A percentile compares a stretch with the other conserved stretches of the same genome.
phyloP scores from a whole-genome alignment of 2,329 filamentous ascomycete genomes.

The Mollisia scopiformis region DNA sequence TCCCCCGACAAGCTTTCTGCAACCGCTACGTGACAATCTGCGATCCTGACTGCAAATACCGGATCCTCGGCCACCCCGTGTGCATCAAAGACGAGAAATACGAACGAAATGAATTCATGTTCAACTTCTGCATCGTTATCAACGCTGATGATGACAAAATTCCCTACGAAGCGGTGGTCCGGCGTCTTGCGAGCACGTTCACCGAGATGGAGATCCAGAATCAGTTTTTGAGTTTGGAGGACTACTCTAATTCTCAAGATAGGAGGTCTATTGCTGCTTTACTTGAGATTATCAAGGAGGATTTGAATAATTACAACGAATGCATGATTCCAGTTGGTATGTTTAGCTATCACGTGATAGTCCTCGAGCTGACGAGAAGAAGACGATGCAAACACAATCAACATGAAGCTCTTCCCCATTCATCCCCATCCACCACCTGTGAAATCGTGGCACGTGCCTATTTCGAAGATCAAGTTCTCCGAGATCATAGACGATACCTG shows the following conservation, averaged over 20 bases:
- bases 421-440: conserved; percentile 77
- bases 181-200: conserved; percentile 83
- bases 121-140: conserved; percentile 92
- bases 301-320: conserved; percentile 95
- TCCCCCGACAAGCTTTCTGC: conserved; percentile 93
- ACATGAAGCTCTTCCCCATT: conserved; percentile 92
- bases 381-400: conserved; percentile 94
- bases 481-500: conserved; percentile 69
- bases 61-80: conserved; percentile 85
- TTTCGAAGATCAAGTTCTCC: conserved; percentile 68
- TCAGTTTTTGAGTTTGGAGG: conserved; percentile 70
- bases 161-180: conserved; percentile 82
- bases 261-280: conserved; percentile 79
- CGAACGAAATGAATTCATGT: conserved; percentile 94
- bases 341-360: conserved; percentile 33
- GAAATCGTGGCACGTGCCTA: conserved; percentile 87
- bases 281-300: conserved; percentile 79
- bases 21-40: conserved; percentile 85
- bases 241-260: conserved; percentile 43
- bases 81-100: conserved; percentile 84
- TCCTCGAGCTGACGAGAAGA: conserved; percentile 7
- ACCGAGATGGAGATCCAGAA: conserved; percentile 91
- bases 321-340: conserved; percentile 96
- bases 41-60: conserved; percentile 69
- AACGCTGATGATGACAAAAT: conserved; percentile 71